Base-by-base conservation (phyloP, 805 yeast genomes). In the Ogataea parapolymorpha region DNA sequence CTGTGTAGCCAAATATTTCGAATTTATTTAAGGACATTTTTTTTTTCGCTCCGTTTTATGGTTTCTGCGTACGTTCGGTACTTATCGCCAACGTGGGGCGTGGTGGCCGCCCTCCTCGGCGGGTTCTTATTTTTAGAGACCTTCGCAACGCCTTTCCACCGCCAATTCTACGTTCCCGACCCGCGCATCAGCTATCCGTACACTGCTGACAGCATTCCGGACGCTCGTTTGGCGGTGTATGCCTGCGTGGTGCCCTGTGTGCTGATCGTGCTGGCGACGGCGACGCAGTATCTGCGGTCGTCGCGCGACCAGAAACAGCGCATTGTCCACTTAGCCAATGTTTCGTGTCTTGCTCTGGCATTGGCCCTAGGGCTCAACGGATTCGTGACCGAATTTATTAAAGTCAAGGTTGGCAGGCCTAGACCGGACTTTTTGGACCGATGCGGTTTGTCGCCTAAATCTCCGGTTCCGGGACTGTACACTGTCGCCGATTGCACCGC, bases 401-500 rank as follows among this genome's bases (percentile, higher is more conserved):
- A 91, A 66, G 75, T 81, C 54, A 75, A 82, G 71, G 77, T 90
- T 35, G 96, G 96, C 1, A 78, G 95, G 58, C 82, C 82, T 39
- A 73, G 97, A 51, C 98, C 97, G 0, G 97, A 90, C 63, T 86
- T 89, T 58, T 64, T 91, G 44, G 84, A 84, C 6, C 72, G 98
- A 49, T 90, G 97, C 61, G 65, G 73, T 27, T 58, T 61, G 42
- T 39, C 36, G 3, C 18, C 86, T 0, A 50, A 60, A 51, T 63
- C 40, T 63, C 63, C 30, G 44, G 67, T 35, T 61, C 52, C 39
- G 43, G 70, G 42, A 11, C 26, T 63, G 72, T 54, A 51, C 39
- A 53, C 55, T 23, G 32, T 51, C 7, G 50, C 53, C 2, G 46
- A 61, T 1, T 67, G 71, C 46, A 47, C 67, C 2, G 55, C 54